Conservation (phyloP, 768 basidiomycete genomes). For the Daedaleopsis nitida region DNA sequence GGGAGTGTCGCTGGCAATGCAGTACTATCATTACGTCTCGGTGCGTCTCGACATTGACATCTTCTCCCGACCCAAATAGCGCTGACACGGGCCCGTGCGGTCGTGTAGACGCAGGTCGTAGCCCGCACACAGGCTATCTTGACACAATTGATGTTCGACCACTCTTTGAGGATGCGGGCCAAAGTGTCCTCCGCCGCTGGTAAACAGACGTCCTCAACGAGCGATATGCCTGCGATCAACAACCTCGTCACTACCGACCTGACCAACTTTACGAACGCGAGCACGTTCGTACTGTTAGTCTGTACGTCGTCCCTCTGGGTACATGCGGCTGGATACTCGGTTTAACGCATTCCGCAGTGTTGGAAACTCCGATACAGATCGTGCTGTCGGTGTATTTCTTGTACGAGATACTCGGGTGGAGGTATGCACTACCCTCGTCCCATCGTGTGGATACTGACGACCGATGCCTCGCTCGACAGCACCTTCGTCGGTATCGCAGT, state of each 20-base stretch:
- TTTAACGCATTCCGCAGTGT: neutral
- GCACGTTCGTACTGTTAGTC: conserved; percentile 20
- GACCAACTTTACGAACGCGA: neutral
- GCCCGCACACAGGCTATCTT: conserved; percentile 44
- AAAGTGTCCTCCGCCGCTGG: conserved; percentile 28
- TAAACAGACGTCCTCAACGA: neutral
- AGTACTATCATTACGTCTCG: neutral
- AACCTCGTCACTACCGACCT: conserved; percentile 62
- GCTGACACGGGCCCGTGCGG: neutral
- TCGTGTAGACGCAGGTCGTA: conserved; percentile 34
- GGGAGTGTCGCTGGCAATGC: conserved; percentile 6
- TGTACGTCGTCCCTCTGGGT: neutral
- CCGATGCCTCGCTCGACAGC: conserved; percentile 15
- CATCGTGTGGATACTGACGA: neutral
- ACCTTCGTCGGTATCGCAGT: conserved; percentile 43
- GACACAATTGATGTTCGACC: conserved; percentile 52
- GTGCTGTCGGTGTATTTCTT: conserved; percentile 41
- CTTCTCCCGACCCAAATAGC: neutral
- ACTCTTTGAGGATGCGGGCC: conserved; percentile 50
- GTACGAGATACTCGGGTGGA: conserved; percentile 47
- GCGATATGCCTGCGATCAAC: conserved; percentile 41
- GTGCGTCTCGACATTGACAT: neutral
- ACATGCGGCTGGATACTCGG: neutral
- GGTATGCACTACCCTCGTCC: conserved; percentile 24
- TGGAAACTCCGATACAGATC: conserved; percentile 41